A percentile compares a stretch with the other conserved stretches of the same genome.
These are phyloP conservation scores for Thalassiosira hispida DNA, from an alignment of 352 stramenopile species.

Conservation along the genomic window DNA sequence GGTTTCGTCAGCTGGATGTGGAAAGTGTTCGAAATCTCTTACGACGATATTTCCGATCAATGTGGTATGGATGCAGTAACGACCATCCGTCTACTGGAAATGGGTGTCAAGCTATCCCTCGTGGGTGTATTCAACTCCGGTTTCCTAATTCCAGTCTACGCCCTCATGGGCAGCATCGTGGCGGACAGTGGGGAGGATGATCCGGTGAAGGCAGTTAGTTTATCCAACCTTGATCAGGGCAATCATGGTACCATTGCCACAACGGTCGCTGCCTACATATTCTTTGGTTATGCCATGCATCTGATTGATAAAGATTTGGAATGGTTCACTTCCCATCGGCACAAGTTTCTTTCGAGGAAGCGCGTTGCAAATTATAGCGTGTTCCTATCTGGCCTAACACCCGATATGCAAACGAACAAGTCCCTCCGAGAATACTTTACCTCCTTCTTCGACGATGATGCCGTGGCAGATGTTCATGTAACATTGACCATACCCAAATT, in stretches of 20 bases:
- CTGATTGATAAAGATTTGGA: conserved; percentile 63
- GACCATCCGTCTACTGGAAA: conserved; percentile 53
- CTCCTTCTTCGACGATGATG: conserved; percentile 34
- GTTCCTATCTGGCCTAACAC: conserved; percentile 59
- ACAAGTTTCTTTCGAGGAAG: conserved; percentile 52
- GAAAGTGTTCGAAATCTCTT: conserved; percentile 43
- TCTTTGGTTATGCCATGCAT: conserved; percentile 74
- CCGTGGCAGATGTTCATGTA: conserved; percentile 49
- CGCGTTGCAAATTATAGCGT: conserved; percentile 44
- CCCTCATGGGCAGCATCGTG: neutral
- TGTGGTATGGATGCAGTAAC: conserved; percentile 72
- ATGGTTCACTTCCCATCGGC: conserved; percentile 64
- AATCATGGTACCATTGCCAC: conserved; percentile 38
- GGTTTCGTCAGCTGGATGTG: conserved; percentile 66
- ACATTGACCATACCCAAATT: conserved; percentile 55
- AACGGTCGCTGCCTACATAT: conserved; percentile 59
- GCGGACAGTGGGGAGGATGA: neutral
- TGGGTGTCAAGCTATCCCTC: conserved; percentile 49
- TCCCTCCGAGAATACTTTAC: conserved; percentile 60
- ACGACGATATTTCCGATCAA: conserved; percentile 60
- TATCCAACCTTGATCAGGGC: conserved; percentile 21
- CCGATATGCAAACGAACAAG: conserved; percentile 47
- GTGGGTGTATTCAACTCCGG: conserved; percentile 61
- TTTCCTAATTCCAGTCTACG: conserved; percentile 32
- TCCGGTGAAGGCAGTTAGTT: conserved; percentile 6